Conservation (phyloP, 306 rosid genomes). For the Adenanthera pavonina region DNA sequence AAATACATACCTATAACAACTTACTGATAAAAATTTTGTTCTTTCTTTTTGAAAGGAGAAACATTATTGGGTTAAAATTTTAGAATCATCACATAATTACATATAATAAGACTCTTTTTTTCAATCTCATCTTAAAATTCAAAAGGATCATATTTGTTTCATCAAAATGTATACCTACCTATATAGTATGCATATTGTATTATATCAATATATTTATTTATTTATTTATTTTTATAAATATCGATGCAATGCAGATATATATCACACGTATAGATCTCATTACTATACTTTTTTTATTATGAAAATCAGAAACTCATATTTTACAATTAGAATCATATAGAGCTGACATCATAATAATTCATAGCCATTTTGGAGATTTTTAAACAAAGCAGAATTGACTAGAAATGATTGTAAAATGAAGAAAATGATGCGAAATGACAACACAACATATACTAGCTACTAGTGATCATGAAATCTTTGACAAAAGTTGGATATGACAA, state of each 20-base stretch:
- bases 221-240: too few species aligned
- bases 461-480: conserved; percentile 42
- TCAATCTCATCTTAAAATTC: background rate
- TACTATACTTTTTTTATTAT: too few species aligned
- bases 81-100: background rate
- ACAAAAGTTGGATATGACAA: conserved; percentile 38
- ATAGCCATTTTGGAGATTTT: background rate
- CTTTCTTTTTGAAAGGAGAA: background rate
- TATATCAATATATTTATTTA: too few species aligned
- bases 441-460: conserved; percentile 23
- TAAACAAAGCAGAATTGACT: conserved; percentile 12
- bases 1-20: too few species aligned
- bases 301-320: too few species aligned
- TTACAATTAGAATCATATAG: too few species aligned
- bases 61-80: background rate
- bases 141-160: too few species aligned
- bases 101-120: background rate
- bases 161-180: too few species aligned
- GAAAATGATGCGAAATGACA: conserved; percentile 35
- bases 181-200: too few species aligned
- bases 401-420: conserved; percentile 8
- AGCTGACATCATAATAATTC: background rate
- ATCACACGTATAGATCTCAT: too few species aligned
- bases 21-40: too few species aligned
- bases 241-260: too few species aligned